A percentile compares a stretch with the other conserved stretches of the same genome.
Evolutionary conservation across 345 rosid genomes (phyloP).

Genomic region (Arabidopsis arenosa): DNA sequence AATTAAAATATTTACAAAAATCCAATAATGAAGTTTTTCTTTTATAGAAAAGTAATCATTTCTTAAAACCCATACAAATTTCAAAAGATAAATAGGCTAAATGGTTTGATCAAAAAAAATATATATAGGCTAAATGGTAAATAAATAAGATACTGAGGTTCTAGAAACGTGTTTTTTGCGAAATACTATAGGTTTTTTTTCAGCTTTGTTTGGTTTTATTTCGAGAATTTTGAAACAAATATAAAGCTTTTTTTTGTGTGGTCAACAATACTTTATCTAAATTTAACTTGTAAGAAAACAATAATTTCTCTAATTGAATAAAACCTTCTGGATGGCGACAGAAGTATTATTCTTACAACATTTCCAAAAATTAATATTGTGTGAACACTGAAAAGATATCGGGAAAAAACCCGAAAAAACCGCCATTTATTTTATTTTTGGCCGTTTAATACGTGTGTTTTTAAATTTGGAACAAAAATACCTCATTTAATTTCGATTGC

Average conservation of each 20-base stretch:
- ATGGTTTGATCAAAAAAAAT: not conserved
- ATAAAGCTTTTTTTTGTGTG: not conserved
- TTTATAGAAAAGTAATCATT: too few species aligned
- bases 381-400: not conserved
- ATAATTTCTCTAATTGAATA: not conserved
- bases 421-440: too few species aligned
- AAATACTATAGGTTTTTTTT: not conserved
- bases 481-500: too few species aligned
- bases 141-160: too few species aligned
- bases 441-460: too few species aligned
- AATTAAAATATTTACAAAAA: too few species aligned
- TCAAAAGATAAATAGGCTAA: not conserved
- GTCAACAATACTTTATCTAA: not conserved
- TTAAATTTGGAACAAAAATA: too few species aligned
- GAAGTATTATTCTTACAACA: conserved; percentile 16
- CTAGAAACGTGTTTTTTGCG: not conserved
- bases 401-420: too few species aligned
- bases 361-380: not conserved
- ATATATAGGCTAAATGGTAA: not conserved
- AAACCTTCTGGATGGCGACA: not conserved
- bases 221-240: not conserved
- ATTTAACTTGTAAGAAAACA: not conserved
- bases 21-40: not conserved
- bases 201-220: conserved; percentile 15
- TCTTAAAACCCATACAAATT: not conserved